Evolutionary conservation across 495 filamentous ascomycete genomes (phyloP).

Genomic region (Hyaloscypha bicolor): DNA sequence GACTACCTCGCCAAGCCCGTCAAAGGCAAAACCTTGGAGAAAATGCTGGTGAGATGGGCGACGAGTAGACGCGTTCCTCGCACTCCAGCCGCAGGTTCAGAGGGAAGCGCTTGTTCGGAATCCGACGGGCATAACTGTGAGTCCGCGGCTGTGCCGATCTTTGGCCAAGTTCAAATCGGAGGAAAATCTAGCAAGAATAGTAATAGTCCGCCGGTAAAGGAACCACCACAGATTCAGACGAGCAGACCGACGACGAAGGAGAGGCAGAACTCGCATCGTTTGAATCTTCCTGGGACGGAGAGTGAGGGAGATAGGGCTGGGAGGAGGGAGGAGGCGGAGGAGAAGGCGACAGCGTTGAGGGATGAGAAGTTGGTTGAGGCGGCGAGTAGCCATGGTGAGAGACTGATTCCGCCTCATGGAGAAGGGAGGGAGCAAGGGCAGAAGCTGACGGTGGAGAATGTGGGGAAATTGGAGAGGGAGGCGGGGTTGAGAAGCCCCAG

Average conservation of each 20-base stretch:
- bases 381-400: slow-evolving; percentile 24
- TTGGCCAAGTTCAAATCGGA: slow-evolving; percentile 11
- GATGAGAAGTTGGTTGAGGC: slow-evolving; percentile 49
- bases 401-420: not conserved
- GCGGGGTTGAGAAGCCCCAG: not conserved
- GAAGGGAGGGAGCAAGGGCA: slow-evolving; percentile 1
- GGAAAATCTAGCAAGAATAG: not conserved
- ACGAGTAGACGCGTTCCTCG: slow-evolving; percentile 24
- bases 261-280: slow-evolving; percentile 19
- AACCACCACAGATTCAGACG: not conserved
- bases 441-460: slow-evolving; percentile 32
- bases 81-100: not conserved
- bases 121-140: slow-evolving; percentile 18
- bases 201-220: not conserved
- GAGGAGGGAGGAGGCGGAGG: slow-evolving; percentile 42
- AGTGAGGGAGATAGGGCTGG: slow-evolving; percentile 36
- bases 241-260: slow-evolving; percentile 14
- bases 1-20: slow-evolving; percentile 84
- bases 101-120: slow-evolving; percentile 27
- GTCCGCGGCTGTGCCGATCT: slow-evolving; percentile 9
- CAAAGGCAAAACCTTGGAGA: slow-evolving; percentile 66
- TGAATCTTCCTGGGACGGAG: slow-evolving; percentile 27
- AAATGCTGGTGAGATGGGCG: slow-evolving; percentile 67
- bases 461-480: slow-evolving; percentile 27
- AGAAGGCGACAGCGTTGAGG: slow-evolving; percentile 46